phyloP scores from a whole-genome alignment of 2,329 filamentous ascomycete genomes.

The Ascomycota sp. region DNA sequence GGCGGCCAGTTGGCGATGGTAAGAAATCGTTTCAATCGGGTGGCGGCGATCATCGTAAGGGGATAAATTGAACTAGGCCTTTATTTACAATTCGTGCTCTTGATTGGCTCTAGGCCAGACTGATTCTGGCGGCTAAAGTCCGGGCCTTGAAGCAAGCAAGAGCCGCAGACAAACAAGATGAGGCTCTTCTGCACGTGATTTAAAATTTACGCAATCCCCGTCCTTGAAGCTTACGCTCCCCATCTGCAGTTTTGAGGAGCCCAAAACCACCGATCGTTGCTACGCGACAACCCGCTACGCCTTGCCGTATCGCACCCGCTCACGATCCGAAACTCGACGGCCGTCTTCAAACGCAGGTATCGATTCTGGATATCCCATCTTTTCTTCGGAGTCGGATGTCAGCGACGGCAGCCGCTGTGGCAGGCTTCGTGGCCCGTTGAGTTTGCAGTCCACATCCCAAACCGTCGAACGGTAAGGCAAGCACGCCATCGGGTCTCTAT shows the following conservation, averaged over 20 bases:
- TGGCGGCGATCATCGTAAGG: no score
- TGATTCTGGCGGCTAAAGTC: background rate
- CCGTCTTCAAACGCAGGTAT: background rate
- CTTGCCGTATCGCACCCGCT: slow-evolving; percentile 3
- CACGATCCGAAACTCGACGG: no score
- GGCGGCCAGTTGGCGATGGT: slow-evolving; percentile 1
- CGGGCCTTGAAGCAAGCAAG: background rate
- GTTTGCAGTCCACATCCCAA: slow-evolving; percentile 5
- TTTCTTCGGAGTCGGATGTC: slow-evolving; percentile 22
- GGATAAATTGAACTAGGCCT: no score
- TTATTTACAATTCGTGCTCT: no score
- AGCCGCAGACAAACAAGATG: background rate
- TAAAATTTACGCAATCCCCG: slow-evolving; percentile 19
- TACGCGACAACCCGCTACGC: slow-evolving; percentile 7
- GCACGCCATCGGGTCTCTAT: slow-evolving; percentile 2
- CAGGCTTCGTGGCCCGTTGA: slow-evolving; percentile 30
- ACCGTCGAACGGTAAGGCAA: background rate
- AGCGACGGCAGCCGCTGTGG: slow-evolving; percentile 21
- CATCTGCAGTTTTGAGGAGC: slow-evolving; percentile 8
- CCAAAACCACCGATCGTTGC: slow-evolving; percentile 7
- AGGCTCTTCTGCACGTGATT: slow-evolving; percentile 18
- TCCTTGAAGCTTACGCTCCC: slow-evolving; percentile 11
- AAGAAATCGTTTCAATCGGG: background rate
- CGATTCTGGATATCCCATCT: slow-evolving; percentile 1
- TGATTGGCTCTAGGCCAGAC: no score